phyloP scores from a whole-genome alignment of 2,329 filamentous ascomycete genomes.

The Microdochium trichocladiopsis region DNA sequence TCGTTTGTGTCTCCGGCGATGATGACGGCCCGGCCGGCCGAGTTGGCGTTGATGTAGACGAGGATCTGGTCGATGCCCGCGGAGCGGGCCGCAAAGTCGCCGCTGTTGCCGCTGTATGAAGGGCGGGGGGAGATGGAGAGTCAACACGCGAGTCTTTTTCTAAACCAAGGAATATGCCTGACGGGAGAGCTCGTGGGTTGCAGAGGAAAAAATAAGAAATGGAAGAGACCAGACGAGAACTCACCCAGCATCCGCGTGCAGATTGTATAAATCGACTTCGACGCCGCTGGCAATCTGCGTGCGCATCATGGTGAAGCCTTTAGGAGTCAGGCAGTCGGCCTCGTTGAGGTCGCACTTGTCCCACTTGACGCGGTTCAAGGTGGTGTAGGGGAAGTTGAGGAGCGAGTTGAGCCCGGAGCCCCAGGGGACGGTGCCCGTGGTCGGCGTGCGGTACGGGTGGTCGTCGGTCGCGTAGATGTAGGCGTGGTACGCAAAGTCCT shows the following conservation, averaged over 20 bases:
- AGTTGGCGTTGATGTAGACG: slow-evolving; percentile 34
- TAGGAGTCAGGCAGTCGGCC: slow-evolving; percentile 42
- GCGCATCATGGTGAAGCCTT: slow-evolving; percentile 44
- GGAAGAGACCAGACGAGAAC: not conserved
- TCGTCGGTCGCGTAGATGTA: slow-evolving; percentile 37
- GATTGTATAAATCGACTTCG: slow-evolving; percentile 42
- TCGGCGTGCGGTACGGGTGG: slow-evolving; percentile 37
- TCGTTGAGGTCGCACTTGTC: slow-evolving; percentile 30
- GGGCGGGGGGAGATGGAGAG: not conserved
- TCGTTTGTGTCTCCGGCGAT: slow-evolving; percentile 43
- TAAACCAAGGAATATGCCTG: too few species aligned
- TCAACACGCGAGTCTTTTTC: not conserved
- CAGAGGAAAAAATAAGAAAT: not conserved
- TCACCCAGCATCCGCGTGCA: slow-evolving; percentile 42
- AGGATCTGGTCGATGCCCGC: slow-evolving; percentile 37
- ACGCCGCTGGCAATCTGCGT: slow-evolving; percentile 29
- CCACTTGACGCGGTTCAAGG: slow-evolving; percentile 38
- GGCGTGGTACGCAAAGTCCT: slow-evolving; percentile 45
- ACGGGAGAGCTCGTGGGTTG: too few species aligned
- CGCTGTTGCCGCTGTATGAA: slow-evolving; percentile 17
- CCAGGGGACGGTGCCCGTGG: slow-evolving; percentile 38
- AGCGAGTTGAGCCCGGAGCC: slow-evolving; percentile 41
- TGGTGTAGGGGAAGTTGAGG: slow-evolving; percentile 34
- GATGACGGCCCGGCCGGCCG: slow-evolving; percentile 36
- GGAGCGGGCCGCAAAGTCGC: slow-evolving; percentile 32